Evolutionary conservation across 495 filamentous ascomycete species (phyloP).

Genomic region (Penicillium simplicissimum): DNA sequence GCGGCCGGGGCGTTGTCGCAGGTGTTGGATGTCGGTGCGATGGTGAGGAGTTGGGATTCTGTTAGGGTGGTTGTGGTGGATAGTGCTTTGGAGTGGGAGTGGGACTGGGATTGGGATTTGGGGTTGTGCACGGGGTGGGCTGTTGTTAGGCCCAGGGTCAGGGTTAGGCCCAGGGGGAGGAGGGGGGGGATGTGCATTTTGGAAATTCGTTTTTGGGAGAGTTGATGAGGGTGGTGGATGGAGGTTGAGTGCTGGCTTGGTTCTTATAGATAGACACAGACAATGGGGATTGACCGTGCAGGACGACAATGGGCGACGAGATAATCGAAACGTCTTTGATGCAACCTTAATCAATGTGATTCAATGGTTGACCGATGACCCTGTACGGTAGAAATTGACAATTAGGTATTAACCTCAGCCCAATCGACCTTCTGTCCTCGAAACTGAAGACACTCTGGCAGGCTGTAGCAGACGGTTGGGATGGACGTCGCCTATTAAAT

Average conservation of each 20-base stretch:
- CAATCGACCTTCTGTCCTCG: too few species aligned
- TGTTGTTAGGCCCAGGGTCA: neutral
- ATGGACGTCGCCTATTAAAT: neutral
- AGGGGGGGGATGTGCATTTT: neutral
- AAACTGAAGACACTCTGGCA: too few species aligned
- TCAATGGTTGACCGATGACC: too few species aligned
- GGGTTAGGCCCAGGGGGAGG: neutral
- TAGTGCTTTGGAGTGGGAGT: neutral
- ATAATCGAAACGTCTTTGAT: too few species aligned
- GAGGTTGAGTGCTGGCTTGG: neutral
- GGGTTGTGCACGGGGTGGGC: slow-evolving; percentile 7
- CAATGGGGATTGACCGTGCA: too few species aligned
- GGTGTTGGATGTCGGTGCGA: slow-evolving; percentile 51
- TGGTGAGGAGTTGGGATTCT: slow-evolving; percentile 49
- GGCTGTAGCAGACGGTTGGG: too few species aligned
- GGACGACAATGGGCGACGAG: too few species aligned
- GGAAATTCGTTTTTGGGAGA: neutral
- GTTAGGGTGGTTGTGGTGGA: slow-evolving; percentile 28
- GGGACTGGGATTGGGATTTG: neutral
- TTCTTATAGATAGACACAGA: too few species aligned
- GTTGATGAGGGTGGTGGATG: neutral
- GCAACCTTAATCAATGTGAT: too few species aligned
- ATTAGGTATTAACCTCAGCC: too few species aligned
- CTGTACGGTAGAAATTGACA: too few species aligned
- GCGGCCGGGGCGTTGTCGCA: slow-evolving; percentile 47